A percentile compares a stretch with the other conserved stretches of the same genome.
These are phyloP conservation scores for Candida sonorensis DNA, from an alignment of 805 yeast genomes.

Conservation along the genomic window DNA sequence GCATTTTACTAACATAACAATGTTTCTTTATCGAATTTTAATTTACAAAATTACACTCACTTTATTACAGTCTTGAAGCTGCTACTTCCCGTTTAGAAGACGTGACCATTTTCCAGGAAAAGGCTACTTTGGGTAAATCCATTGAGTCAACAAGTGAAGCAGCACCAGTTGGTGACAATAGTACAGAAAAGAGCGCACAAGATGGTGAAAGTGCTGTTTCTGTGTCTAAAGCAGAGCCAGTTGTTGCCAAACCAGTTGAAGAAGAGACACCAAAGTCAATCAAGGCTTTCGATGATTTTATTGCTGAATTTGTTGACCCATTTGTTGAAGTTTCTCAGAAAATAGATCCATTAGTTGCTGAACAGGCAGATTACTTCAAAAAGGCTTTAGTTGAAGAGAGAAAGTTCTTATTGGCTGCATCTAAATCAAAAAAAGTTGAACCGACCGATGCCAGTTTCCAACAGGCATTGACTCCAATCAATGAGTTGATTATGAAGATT, in stretches of 20 bases:
- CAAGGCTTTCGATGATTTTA: conserved; percentile 46
- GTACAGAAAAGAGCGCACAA: conserved; percentile 11
- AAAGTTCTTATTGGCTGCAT: conserved; percentile 52
- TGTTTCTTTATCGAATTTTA: too few relatives aligned
- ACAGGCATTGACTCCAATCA: conserved; percentile 62
- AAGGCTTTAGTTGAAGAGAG: conserved; percentile 55
- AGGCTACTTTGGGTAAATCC: too few relatives aligned
- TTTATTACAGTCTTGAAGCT: conserved; percentile 61
- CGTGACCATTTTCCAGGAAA: conserved; percentile 72
- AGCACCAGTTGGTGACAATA: conserved; percentile 6
- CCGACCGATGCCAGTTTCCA: conserved; percentile 44
- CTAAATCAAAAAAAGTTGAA: conserved; percentile 60
- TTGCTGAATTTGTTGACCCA: conserved; percentile 49
- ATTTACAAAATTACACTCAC: not conserved
- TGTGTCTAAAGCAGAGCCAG: conserved; percentile 14
- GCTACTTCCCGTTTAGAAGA: conserved; percentile 92
- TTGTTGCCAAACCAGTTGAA: conserved; percentile 14
- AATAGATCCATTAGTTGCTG: conserved; percentile 51
- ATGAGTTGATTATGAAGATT: conserved; percentile 50
- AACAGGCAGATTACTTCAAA: conserved; percentile 43
- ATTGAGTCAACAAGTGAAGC: conserved; percentile 8
- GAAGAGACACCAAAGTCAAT: conserved; percentile 37
- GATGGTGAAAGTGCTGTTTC: conserved; percentile 13
- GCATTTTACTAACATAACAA: too few relatives aligned
- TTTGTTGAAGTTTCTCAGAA: conserved; percentile 46